Evolutionary conservation across 495 filamentous ascomycete species (phyloP).

Genomic region (Jackrogersella minutella): DNA sequence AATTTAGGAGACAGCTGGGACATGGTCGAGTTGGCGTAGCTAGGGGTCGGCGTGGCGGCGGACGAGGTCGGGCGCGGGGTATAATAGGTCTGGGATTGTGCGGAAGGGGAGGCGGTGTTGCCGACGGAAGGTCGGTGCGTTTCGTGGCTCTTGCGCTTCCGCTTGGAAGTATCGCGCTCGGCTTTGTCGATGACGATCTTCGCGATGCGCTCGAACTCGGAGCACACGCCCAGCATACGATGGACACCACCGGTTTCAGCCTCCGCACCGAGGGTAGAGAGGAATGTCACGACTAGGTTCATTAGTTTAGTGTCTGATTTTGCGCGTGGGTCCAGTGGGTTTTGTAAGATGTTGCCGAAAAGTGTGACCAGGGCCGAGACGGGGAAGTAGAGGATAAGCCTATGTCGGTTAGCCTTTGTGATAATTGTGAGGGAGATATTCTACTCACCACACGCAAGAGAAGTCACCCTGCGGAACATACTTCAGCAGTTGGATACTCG

Average conservation of each 20-base stretch:
- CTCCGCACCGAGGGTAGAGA: constrained; percentile 73
- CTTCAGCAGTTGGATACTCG: constrained; percentile 91
- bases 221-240: constrained; percentile 90
- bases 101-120: constrained; percentile 10
- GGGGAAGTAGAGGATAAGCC: constrained; percentile 96
- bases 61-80: constrained; percentile 37
- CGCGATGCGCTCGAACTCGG: constrained; percentile 94
- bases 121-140: constrained; percentile 20
- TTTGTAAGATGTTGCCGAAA: constrained; percentile 97
- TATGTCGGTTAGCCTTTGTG: constrained; percentile 48
- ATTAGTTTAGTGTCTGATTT: constrained; percentile 89
- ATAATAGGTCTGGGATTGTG: constrained; percentile 13
- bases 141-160: constrained; percentile 80
- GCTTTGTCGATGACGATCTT: constrained; percentile 90
- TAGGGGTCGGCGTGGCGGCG: constrained; percentile 43
- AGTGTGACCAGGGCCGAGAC: constrained; percentile 94
- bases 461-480: constrained; percentile 96
- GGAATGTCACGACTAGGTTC: constrained; percentile 89
- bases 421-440: neutral
- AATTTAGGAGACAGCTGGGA: constrained; percentile 53
- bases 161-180: constrained; percentile 79
- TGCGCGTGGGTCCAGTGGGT: constrained; percentile 87
- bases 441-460: constrained; percentile 91
- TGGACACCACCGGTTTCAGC: constrained; percentile 85
- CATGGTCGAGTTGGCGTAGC: constrained; percentile 39